Evolutionary conservation across 2,329 filamentous ascomycete species (phyloP).

Genomic region (Paracoccidioides lutzii): DNA sequence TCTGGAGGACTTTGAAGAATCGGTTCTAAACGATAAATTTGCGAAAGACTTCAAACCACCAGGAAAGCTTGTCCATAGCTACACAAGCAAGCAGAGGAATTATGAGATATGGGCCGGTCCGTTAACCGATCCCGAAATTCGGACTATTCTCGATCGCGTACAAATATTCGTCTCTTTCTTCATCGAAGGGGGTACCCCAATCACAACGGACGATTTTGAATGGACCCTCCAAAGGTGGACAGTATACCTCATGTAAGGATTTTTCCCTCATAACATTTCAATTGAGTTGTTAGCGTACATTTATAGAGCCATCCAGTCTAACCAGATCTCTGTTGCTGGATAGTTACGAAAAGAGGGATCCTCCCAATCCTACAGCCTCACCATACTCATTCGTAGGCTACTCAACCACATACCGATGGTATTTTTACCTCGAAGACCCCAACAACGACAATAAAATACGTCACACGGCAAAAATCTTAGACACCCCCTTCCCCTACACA

Average conservation of each 20-base stretch:
- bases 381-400: slow-evolving; percentile 81
- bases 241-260: slow-evolving; percentile 64
- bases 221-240: slow-evolving; percentile 73
- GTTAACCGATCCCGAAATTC: slow-evolving; percentile 56
- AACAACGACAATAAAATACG: slow-evolving; percentile 35
- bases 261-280: neutral
- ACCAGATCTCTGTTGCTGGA: slow-evolving; percentile 13
- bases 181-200: slow-evolving; percentile 80
- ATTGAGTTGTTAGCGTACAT: slow-evolving; percentile 7
- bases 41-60: slow-evolving; percentile 54
- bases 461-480: slow-evolving; percentile 19
- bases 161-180: slow-evolving; percentile 76
- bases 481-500: slow-evolving; percentile 32
- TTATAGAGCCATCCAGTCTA: neutral
- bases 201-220: slow-evolving; percentile 58
- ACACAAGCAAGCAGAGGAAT: slow-evolving; percentile 47
- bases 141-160: slow-evolving; percentile 61
- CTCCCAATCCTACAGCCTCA: slow-evolving; percentile 34
- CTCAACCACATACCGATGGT: slow-evolving; percentile 81
- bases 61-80: slow-evolving; percentile 55
- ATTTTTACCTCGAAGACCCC: slow-evolving; percentile 32
- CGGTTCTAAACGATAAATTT: slow-evolving; percentile 34
- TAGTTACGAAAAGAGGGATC: slow-evolving; percentile 43
- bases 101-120: slow-evolving; percentile 80
- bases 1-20: slow-evolving; percentile 47